Evolutionary conservation across 768 basidiomycete species (phyloP).

Genomic region (Leccinum fibrillosum): DNA sequence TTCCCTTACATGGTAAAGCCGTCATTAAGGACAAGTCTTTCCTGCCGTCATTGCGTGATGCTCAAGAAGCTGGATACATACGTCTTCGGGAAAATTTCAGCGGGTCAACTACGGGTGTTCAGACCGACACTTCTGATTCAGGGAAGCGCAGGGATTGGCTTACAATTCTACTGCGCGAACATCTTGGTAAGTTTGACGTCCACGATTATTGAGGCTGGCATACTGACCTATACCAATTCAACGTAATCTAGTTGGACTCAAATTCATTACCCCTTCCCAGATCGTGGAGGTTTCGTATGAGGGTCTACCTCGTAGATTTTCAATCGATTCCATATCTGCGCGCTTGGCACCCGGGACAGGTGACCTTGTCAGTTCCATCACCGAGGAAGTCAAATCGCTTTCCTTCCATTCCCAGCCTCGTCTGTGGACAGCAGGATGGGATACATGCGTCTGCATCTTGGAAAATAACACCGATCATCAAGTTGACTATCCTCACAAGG

Average conservation of each 20-base stretch:
- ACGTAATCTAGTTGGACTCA: constrained; percentile 59
- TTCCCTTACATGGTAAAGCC: constrained; percentile 41
- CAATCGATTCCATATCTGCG: constrained; percentile 45
- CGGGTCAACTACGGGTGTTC: constrained; percentile 15
- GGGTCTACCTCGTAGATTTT: constrained; percentile 54
- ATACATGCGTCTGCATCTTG: constrained; percentile 50
- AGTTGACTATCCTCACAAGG: constrained; percentile 33
- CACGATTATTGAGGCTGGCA: not conserved
- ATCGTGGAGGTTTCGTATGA: constrained; percentile 63
- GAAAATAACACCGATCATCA: constrained; percentile 29
- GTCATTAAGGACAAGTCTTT: constrained; percentile 38
- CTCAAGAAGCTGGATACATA: constrained; percentile 51
- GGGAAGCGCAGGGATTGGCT: constrained; percentile 64
- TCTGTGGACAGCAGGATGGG: constrained; percentile 70
- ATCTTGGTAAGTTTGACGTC: constrained; percentile 48
- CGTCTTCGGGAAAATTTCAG: constrained; percentile 47
- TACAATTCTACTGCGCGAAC: constrained; percentile 58
- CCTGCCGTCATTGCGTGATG: constrained; percentile 48
- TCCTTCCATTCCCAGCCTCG: constrained; percentile 38
- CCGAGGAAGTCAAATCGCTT: constrained; percentile 42
- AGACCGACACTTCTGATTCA: constrained; percentile 14
- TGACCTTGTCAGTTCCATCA: constrained; percentile 32
- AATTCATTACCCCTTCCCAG: constrained; percentile 62
- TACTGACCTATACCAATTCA: constrained; percentile 5
- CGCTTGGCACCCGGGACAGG: constrained; percentile 13